A percentile compares a stretch with the other conserved stretches of the same genome.
phyloP scores from a whole-genome alignment of 176 grass and related monocot genomes.

The Ananas comosus region DNA sequence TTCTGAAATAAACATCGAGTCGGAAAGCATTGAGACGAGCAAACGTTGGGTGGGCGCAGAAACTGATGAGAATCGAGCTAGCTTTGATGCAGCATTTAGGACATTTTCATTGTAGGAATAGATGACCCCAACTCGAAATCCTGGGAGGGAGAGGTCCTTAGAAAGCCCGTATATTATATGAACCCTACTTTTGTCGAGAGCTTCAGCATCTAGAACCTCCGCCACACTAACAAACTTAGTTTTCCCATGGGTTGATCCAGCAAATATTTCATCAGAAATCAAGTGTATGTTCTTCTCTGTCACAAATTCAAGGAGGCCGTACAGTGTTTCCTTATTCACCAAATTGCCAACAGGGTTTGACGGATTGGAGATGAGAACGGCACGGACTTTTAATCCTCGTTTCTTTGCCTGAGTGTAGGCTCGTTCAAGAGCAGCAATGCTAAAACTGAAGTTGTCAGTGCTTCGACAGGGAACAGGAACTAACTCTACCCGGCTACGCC shows the following conservation, averaged over 20 bases:
- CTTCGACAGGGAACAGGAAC: slow-evolving; percentile 91
- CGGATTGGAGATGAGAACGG: slow-evolving; percentile 84
- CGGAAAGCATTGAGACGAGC: slow-evolving; percentile 77
- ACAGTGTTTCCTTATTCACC: slow-evolving; percentile 55
- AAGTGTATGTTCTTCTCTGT: slow-evolving; percentile 91
- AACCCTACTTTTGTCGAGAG: slow-evolving; percentile 70
- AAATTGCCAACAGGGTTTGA: slow-evolving; percentile 81
- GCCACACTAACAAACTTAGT: slow-evolving; percentile 63
- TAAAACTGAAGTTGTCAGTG: slow-evolving; percentile 77
- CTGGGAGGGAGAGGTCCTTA: slow-evolving; percentile 70
- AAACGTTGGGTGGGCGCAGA: slow-evolving; percentile 54
- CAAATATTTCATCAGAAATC: slow-evolving; percentile 94
- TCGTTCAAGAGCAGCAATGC: slow-evolving; percentile 66
- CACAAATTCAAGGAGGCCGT: slow-evolving; percentile 59
- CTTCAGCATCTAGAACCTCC: slow-evolving; percentile 52
- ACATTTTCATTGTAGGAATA: slow-evolving; percentile 77
- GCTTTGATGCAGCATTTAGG: slow-evolving; percentile 53
- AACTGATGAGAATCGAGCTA: slow-evolving; percentile 87
- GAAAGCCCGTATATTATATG: slow-evolving; percentile 90
- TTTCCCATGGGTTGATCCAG: slow-evolving; percentile 61
- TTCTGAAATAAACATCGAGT: slow-evolving; percentile 56
- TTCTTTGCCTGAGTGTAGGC: slow-evolving; percentile 90
- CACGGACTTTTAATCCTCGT: slow-evolving; percentile 73
- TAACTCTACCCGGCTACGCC: slow-evolving; percentile 72
- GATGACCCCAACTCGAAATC: slow-evolving; percentile 73